Evolutionary conservation across 164 flowering plant species (phyloP), one percentile per base, ranked within the genome.

Genomic region (Magnolia changhungtana): DNA sequence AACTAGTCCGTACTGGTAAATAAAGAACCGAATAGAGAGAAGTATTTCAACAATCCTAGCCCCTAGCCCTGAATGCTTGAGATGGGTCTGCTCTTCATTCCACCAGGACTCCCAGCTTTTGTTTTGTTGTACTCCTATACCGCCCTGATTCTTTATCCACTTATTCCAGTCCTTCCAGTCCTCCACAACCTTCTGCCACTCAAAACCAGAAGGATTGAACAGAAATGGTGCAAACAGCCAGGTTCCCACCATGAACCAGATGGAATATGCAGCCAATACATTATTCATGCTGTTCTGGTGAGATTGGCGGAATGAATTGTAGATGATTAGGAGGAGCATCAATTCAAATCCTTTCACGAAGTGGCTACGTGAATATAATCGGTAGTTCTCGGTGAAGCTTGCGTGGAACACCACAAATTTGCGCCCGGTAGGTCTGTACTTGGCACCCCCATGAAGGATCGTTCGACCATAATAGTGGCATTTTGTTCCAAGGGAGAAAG

Each of bases 61-160:
- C 70, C 76, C 68, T 37, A 84, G 51, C 20, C 98, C 94, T 23
- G 94, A 87, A 76, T 84, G 87, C 58, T 84, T 87, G 63, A 96
- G 90, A 83, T 96, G 96, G 14, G 88, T 87, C 78, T 92, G 98
- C 82, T 94, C 99, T 45, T 92, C 97, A 65, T 83, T 77, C 99
- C 99, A 94, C 98, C 99, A 94, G 59, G 99, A 90, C 69, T 96
- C 90, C 99, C 99, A 96, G 81, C 99, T 94, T 76, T 92, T 96
- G 73, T 91, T 95, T 65, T 84, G 93, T 50, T 86, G 92, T 51
- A 92, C 86, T 55, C 98, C 99, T 29, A 96, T 94, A 7, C 97
- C 97, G 11, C 99, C 98, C 77, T 86, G 92, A 75, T 91, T 89
- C 77, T 81, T 86, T 55, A 94, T 92, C 99, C 99, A 96, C 81